These are phyloP conservation scores for Francoa sonchifolia DNA, from an alignment of 441 rosid species.

Conservation along the genomic window DNA sequence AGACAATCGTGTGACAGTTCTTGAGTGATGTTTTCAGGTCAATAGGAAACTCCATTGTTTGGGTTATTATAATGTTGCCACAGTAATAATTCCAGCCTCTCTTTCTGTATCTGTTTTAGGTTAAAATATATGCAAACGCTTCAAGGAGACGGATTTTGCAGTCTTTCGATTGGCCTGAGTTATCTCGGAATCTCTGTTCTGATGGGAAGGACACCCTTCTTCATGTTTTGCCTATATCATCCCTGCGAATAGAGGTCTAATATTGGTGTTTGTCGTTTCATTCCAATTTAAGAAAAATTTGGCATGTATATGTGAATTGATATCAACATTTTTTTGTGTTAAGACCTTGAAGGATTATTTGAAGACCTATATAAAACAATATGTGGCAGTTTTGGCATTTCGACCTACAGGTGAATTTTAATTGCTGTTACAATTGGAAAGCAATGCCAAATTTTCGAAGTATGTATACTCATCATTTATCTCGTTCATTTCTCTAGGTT, in stretches of 20 bases:
- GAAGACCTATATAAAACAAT: constrained; percentile 30
- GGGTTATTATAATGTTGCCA: too few species aligned
- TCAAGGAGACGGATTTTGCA: constrained; percentile 54
- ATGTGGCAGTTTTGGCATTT: constrained; percentile 53
- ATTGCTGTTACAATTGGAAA: neutral
- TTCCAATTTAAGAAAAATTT: neutral
- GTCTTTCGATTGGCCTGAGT: constrained; percentile 61
- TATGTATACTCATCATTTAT: neutral
- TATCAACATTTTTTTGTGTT: constrained; percentile 3
- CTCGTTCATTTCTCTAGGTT: constrained; percentile 29
- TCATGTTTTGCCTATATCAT: constrained; percentile 68
- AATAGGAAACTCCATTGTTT: neutral
- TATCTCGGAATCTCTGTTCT: constrained; percentile 36
- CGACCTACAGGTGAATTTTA: constrained; percentile 54
- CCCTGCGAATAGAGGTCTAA: constrained; percentile 48
- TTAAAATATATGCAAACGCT: constrained; percentile 52
- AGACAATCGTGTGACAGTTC: neutral
- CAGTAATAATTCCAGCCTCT: neutral
- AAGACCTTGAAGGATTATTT: constrained; percentile 49
- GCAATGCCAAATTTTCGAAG: neutral
- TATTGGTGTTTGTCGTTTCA: constrained; percentile 4
- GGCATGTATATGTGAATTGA: neutral
- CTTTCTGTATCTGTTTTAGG: constrained; percentile 22
- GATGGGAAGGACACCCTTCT: constrained; percentile 55
- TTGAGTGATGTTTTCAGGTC: neutral